Evolutionary conservation across 768 basidiomycete species (phyloP).

Genomic region (Leucocoprinus leucothites): DNA sequence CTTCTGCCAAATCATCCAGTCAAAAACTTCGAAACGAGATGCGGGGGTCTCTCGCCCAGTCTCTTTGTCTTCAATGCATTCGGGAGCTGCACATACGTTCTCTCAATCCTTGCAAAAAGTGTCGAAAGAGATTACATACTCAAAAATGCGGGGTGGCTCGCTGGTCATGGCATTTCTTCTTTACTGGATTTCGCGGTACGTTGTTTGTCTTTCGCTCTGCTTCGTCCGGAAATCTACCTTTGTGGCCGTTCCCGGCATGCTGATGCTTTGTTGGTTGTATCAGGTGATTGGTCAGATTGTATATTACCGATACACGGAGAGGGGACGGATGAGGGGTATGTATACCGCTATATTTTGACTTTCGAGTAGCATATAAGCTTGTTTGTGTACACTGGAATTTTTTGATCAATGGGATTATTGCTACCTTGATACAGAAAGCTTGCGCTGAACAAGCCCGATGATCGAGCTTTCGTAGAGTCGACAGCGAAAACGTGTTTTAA

Average conservation of each 20-base stretch:
- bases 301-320: constrained; percentile 4
- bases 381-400: too few species aligned
- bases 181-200: constrained; percentile 5
- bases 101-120: constrained; percentile 79
- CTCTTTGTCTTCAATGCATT: constrained; percentile 91
- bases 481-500: too few species aligned
- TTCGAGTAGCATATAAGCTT: too few species aligned
- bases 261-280: neutral
- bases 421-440: too few species aligned
- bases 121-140: constrained; percentile 67
- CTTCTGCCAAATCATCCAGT: constrained; percentile 35
- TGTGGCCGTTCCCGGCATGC: too few species aligned
- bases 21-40: constrained; percentile 84
- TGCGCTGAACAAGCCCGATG: too few species aligned
- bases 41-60: constrained; percentile 85
- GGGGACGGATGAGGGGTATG: neutral
- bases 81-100: constrained; percentile 78
- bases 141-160: constrained; percentile 85
- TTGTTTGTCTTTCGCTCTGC: neutral
- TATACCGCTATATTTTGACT: neutral
- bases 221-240: too few species aligned
- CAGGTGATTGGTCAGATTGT: constrained; percentile 8
- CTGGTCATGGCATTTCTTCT: neutral
- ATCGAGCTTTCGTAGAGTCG: too few species aligned
- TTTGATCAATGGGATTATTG: too few species aligned